Evolutionary conservation across 2,329 filamentous ascomycete genomes (phyloP).

Genomic region (Alternaria gaisen): DNA sequence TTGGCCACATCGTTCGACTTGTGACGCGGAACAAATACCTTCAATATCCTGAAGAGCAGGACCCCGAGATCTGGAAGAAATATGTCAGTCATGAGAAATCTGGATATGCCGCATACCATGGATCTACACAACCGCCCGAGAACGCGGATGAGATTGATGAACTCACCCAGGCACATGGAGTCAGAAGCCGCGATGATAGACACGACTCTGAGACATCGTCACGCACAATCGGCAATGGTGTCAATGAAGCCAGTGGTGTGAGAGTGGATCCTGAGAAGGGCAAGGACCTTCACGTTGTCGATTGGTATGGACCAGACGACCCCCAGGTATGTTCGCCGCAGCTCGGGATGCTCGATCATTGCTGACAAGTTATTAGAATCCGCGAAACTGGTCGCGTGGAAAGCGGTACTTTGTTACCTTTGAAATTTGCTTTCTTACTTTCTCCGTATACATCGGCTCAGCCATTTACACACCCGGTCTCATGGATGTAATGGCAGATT

Average conservation of each 20-base stretch:
- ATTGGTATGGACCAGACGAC: conserved; percentile 62
- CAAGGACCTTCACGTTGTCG: conserved; percentile 59
- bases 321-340: conserved; percentile 36
- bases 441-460: conserved; percentile 63
- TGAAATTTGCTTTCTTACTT: conserved; percentile 59
- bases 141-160: conserved; percentile 37
- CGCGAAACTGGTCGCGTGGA: conserved; percentile 56
- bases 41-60: conserved; percentile 58
- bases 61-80: conserved; percentile 59
- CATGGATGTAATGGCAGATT: conserved; percentile 59
- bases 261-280: conserved; percentile 63
- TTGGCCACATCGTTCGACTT: conserved; percentile 54
- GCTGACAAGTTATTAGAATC: conserved; percentile 46
- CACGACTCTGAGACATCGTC: conserved; percentile 23
- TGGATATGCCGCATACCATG: conserved; percentile 58
- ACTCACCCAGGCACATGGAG: conserved; percentile 17
- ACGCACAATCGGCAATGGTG: conserved; percentile 26
- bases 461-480: conserved; percentile 59
- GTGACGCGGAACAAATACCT: conserved; percentile 50
- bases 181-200: conserved; percentile 20
- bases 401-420: conserved; percentile 58
- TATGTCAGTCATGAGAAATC: conserved; percentile 62
- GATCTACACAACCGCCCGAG: conserved; percentile 49
- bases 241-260: conserved; percentile 51
- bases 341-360: neutral